These are phyloP conservation scores for Boletus barrowsii DNA, from an alignment of 768 basidiomycete genomes.

Conservation along the genomic window DNA sequence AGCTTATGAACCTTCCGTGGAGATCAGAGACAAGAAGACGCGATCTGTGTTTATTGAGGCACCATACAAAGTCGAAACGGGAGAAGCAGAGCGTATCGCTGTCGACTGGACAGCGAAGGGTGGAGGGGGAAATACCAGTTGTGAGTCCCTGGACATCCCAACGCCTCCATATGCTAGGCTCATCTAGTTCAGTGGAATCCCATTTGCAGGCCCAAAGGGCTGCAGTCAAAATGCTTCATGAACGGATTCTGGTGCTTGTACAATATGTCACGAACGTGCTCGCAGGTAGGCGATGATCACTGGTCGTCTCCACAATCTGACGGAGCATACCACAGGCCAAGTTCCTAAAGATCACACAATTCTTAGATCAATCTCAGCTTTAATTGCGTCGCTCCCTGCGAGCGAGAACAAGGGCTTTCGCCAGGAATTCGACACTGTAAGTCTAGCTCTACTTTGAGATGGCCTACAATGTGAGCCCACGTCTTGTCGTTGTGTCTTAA, in stretches of 20 bases:
- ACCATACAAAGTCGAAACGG: conserved; percentile 88
- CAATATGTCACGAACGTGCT: conserved; percentile 79
- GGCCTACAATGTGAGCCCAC: neutral
- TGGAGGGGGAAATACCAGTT: conserved; percentile 75
- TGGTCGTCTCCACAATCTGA: neutral
- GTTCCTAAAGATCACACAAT: conserved; percentile 75
- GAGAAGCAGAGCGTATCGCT: conserved; percentile 97
- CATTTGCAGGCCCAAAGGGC: conserved; percentile 90
- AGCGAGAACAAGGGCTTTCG: conserved; percentile 80
- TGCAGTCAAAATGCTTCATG: conserved; percentile 95
- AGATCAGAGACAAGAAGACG: conserved; percentile 74
- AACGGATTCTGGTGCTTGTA: conserved; percentile 83
- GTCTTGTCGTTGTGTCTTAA: neutral
- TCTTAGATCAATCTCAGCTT: conserved; percentile 79
- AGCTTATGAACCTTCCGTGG: no score
- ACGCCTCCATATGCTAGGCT: neutral
- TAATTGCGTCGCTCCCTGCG: conserved; percentile 86
- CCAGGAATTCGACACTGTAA: conserved; percentile 84
- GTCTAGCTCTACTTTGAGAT: conserved; percentile 17
- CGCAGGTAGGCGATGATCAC: conserved; percentile 48
- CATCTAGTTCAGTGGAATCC: conserved; percentile 65
- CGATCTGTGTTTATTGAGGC: conserved; percentile 82
- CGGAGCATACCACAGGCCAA: conserved; percentile 45
- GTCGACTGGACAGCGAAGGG: conserved; percentile 94
- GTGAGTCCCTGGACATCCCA: conserved; percentile 43